phyloP scores from a whole-genome alignment of 1,284 basidiomycete genomes.

The Microbotryum intermedium region DNA sequence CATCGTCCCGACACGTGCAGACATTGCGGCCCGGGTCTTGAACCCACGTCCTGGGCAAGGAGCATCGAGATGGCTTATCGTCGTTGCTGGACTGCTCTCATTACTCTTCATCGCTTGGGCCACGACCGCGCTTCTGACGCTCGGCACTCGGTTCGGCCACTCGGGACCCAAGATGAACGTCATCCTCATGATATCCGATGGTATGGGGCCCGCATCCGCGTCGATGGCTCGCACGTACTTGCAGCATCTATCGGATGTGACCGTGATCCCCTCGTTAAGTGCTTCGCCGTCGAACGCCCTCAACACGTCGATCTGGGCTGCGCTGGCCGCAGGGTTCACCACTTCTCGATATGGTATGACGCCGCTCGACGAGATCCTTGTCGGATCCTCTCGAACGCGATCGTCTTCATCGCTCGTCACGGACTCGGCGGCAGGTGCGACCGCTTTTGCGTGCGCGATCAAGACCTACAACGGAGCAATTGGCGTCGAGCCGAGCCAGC shows the following conservation, averaged over 20 bases:
- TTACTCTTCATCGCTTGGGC: slow-evolving; percentile 1
- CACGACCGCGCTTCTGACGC: slow-evolving; percentile 4
- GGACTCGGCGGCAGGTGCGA: slow-evolving; percentile 41
- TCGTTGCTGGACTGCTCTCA: background rate
- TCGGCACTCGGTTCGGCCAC: slow-evolving; percentile 10
- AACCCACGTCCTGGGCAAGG: too few relatives aligned
- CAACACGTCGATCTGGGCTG: slow-evolving; percentile 13
- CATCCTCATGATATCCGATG: slow-evolving; percentile 40
- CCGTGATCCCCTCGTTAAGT: slow-evolving; percentile 2
- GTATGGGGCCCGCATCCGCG: slow-evolving; percentile 38
- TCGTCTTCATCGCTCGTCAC: slow-evolving; percentile 39
- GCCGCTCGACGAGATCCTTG: slow-evolving; percentile 38
- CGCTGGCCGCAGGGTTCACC: slow-evolving; percentile 7
- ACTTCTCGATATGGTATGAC: slow-evolving; percentile 9
- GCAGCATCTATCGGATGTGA: slow-evolving; percentile 32
- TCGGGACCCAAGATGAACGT: slow-evolving; percentile 33
- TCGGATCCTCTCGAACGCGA: slow-evolving; percentile 36
- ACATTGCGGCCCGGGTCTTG: too few relatives aligned
- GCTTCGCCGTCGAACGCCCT: background rate
- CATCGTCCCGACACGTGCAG: too few relatives aligned
- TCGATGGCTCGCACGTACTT: slow-evolving; percentile 37
- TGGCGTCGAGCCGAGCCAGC: slow-evolving; percentile 34
- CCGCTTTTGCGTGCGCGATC: slow-evolving; percentile 38
- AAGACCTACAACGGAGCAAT: slow-evolving; percentile 42
- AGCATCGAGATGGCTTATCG: too few relatives aligned